Base-by-base conservation (phyloP, 495 filamentous ascomycete genomes). In the Poronia punctata region DNA sequence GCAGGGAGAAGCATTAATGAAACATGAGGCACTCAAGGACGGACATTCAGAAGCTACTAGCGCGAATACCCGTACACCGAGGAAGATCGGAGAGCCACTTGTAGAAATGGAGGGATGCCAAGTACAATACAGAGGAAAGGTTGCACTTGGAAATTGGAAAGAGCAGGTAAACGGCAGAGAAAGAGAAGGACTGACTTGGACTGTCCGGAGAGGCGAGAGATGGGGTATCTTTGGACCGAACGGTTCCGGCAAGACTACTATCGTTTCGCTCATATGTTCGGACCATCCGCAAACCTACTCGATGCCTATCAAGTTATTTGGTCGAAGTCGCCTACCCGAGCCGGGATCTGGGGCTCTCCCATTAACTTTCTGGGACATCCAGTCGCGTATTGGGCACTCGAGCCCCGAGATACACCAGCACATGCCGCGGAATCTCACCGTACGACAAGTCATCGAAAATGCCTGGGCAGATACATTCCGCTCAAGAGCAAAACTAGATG, bases 281-380 rank as follows among this genome's bases (percentile, higher is more conserved):
- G 92, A 98, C 55, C 92, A 98, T 46, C 92, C 92, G 0, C 88
- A 95, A 58, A 76, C 89, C 1, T 98, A 97, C 59, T 86, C 86
- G 3, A 75, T 84, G 17, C 89, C 89, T 11, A 82, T 98, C 35
- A 78, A 76, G 45, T 66, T 95, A 25, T 95, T 98, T 48, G 86
- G 87, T 2, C 79, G 80, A 16, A 81, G 81, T 30, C 76, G 92
- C 7, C 72, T 95, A 2, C 88, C 89, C 1, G 73, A 80, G 35
- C 71, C 70, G 0, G 65, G 63, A 0, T 70, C 67, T 0, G 88
- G 84, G 10, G 52, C 76, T 35, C 77, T 75, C 0, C 88, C 86
- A 1, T 77, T 95, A 19, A 92, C 87, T 3, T 79, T 95, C 40
- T 95, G 93, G 62, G 89, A 95, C 35, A 78, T 98, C 25, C 90